phyloP scores from a whole-genome alignment of 148 eudicot genomes.

The Agrostemma githago region DNA sequence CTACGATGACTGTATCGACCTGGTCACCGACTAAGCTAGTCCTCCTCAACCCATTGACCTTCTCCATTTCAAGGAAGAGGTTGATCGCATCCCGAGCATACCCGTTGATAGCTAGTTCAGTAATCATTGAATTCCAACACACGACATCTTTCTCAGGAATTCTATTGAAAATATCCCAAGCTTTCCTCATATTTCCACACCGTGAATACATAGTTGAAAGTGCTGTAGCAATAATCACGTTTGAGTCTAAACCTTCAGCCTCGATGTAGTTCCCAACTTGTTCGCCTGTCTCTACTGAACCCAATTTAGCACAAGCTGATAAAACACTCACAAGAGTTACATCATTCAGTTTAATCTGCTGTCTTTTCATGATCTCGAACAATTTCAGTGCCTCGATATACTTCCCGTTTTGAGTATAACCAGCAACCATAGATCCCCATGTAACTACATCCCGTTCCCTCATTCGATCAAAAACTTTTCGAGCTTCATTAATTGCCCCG shows the following conservation, averaged over 20 bases:
- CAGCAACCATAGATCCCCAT: conserved; percentile 64
- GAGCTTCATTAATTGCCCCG: conserved; percentile 51
- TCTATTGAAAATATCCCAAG: conserved; percentile 35
- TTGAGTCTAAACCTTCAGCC: conserved; percentile 30
- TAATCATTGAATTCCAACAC: conserved; percentile 55
- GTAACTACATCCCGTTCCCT: conserved; percentile 41
- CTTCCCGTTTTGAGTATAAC: conserved; percentile 57
- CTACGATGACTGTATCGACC: background rate
- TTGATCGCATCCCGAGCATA: conserved; percentile 38
- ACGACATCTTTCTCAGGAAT: conserved; percentile 46
- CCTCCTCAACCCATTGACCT: background rate
- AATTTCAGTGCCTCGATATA: conserved; percentile 48
- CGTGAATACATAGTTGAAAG: conserved; percentile 49
- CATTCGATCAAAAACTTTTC: conserved; percentile 48
- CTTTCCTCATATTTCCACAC: conserved; percentile 44
- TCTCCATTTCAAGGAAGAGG: conserved; percentile 36
- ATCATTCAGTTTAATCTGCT: conserved; percentile 45
- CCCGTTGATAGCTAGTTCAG: conserved; percentile 53
- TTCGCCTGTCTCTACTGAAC: conserved; percentile 46
- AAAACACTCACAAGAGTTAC: conserved; percentile 48
- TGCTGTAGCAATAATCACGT: conserved; percentile 40
- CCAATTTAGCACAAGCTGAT: conserved; percentile 56
- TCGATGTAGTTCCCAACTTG: conserved; percentile 39
- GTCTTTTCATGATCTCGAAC: conserved; percentile 38
- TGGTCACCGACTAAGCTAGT: background rate